These are phyloP conservation scores for Pseudoperonospora humuli DNA, from an alignment of 352 stramenopile genomes.

Conservation along the genomic window DNA sequence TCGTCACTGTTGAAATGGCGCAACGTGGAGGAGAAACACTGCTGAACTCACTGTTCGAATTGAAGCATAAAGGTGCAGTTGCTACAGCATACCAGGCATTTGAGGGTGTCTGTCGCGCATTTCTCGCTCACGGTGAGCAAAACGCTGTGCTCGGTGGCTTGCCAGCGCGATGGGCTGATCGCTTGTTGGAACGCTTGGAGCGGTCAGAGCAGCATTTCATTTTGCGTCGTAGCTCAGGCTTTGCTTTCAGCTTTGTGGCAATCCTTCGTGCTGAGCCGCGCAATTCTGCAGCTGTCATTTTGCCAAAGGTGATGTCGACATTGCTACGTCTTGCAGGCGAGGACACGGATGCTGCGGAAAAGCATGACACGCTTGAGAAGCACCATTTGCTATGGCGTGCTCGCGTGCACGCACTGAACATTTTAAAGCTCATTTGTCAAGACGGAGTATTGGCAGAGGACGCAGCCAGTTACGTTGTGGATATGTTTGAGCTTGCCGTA, in stretches of 20 bases:
- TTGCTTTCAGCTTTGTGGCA: conserved; percentile 84
- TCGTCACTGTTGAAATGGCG: conserved; percentile 50
- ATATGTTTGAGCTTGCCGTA: conserved; percentile 79
- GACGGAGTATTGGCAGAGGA: conserved; percentile 84
- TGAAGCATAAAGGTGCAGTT: conserved; percentile 87
- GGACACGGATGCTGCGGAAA: conserved; percentile 42
- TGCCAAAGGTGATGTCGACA: conserved; percentile 64
- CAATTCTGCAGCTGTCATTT: conserved; percentile 65
- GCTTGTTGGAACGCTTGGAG: conserved; percentile 65
- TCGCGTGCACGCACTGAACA: conserved; percentile 83
- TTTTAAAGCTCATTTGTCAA: conserved; percentile 86
- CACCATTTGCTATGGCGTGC: conserved; percentile 63
- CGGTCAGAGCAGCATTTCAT: conserved; percentile 82
- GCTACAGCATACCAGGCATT: conserved; percentile 78
- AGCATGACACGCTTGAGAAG: conserved; percentile 25
- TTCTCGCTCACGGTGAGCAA: conserved; percentile 56
- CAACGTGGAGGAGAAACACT: conserved; percentile 59
- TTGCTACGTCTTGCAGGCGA: conserved; percentile 56
- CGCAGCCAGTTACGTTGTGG: conserved; percentile 70
- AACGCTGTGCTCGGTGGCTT: conserved; percentile 44
- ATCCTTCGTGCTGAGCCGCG: conserved; percentile 82
- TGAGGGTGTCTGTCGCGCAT: conserved; percentile 76
- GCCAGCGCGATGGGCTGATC: conserved; percentile 67
- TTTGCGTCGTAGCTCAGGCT: conserved; percentile 78
- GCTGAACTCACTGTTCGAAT: conserved; percentile 74